Percentiles rank a stretch among this genome's conserved stretches.
These are phyloP conservation scores for Yamadazyma paraphyllophila DNA, from an alignment of 805 yeast genomes.

Conservation along the genomic window DNA sequence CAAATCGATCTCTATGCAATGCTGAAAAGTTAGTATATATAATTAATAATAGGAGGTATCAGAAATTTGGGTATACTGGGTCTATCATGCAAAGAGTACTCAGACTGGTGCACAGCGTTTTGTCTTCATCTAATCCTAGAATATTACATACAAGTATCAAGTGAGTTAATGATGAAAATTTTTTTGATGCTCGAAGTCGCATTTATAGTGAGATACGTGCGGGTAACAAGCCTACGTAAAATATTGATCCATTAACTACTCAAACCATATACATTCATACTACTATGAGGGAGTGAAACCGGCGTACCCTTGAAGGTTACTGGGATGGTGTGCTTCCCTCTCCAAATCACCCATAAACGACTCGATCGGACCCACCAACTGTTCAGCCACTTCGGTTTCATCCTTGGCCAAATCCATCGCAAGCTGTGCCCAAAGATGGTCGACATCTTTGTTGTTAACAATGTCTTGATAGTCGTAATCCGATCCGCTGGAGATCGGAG, in stretches of 20 bases:
- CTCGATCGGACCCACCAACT: neutral
- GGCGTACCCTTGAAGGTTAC: neutral
- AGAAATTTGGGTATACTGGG: slow-evolving; percentile 49
- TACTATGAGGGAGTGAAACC: neutral
- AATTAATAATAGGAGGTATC: slow-evolving; percentile 24
- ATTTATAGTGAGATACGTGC: neutral
- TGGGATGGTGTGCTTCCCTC: neutral
- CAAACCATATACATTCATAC: neutral
- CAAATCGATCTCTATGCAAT: no score
- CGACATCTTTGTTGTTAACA: slow-evolving; percentile 30
- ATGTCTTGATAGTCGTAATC: slow-evolving; percentile 12
- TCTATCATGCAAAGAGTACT: slow-evolving; percentile 45
- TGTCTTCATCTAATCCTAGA: slow-evolving; percentile 36
- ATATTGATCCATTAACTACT: neutral
- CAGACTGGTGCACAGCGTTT: slow-evolving; percentile 55
- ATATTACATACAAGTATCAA: slow-evolving; percentile 2
- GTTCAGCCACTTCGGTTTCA: slow-evolving; percentile 16
- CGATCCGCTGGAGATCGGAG: slow-evolving; percentile 1
- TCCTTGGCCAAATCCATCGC: slow-evolving; percentile 11
- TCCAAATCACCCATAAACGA: neutral
- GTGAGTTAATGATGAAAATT: neutral
- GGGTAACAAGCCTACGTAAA: no score
- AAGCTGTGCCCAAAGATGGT: slow-evolving; percentile 36
- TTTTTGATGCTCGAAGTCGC: neutral
- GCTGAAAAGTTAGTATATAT: slow-evolving; percentile 11